Percentiles rank a stretch among this genome's conserved stretches.
Conservation (phyloP, 1,139 yeast species). For the Taphrina pruni region DNA sequence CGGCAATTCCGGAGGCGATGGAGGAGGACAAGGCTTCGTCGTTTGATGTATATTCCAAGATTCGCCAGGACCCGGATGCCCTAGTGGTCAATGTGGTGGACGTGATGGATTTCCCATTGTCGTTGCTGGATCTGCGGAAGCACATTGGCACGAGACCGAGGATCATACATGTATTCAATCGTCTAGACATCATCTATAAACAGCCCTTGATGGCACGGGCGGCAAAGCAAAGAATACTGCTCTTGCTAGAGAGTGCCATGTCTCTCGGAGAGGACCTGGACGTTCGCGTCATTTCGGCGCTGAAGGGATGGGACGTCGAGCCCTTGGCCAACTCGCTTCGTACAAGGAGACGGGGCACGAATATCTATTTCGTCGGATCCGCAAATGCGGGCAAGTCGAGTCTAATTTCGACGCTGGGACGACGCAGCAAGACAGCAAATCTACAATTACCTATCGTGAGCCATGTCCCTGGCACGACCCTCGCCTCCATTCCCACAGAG, state of each 20-base stretch:
- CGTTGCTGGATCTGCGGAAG: slow-evolving; percentile 24
- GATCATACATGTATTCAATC: slow-evolving; percentile 36
- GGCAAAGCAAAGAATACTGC: neutral
- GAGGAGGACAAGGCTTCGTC: slow-evolving; percentile 24
- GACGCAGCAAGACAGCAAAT: neutral
- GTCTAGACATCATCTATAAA: slow-evolving; percentile 25
- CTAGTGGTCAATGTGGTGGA: slow-evolving; percentile 34
- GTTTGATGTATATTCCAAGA: slow-evolving; percentile 24
- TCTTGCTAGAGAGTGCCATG: slow-evolving; percentile 1
- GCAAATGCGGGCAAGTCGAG: slow-evolving; percentile 40
- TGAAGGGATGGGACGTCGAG: slow-evolving; percentile 37
- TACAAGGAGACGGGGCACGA: slow-evolving; percentile 27
- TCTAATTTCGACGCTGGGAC: slow-evolving; percentile 14
- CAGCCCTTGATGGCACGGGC: slow-evolving; percentile 12
- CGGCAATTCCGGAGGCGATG: slow-evolving; percentile 3
- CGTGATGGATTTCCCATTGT: slow-evolving; percentile 35
- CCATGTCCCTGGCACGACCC: slow-evolving; percentile 36
- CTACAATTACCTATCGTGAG: slow-evolving; percentile 19
- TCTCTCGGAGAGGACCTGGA: slow-evolving; percentile 4
- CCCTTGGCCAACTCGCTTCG: slow-evolving; percentile 20
- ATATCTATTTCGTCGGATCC: slow-evolving; percentile 31
- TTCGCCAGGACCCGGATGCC: slow-evolving; percentile 35
- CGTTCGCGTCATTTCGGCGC: slow-evolving; percentile 24
- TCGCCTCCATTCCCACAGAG: slow-evolving; percentile 26
- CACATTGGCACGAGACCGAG: slow-evolving; percentile 34